These are phyloP conservation scores for Podospora fimiseda DNA, from an alignment of 495 filamentous ascomycete genomes.

Conservation along the genomic window DNA sequence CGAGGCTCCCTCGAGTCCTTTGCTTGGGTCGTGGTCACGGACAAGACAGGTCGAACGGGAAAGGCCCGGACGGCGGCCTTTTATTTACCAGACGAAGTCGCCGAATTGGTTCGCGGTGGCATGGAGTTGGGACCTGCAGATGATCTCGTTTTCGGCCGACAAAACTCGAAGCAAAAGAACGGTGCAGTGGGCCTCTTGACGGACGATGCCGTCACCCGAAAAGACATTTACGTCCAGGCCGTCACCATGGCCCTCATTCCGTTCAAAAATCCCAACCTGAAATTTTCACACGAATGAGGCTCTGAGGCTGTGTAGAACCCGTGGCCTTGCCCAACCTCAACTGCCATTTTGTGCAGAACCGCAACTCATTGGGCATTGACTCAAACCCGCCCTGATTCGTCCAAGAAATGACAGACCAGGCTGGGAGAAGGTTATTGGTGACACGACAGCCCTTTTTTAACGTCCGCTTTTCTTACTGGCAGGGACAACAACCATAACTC, in stretches of 20 bases:
- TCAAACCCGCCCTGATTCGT: no score
- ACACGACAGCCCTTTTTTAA: no score
- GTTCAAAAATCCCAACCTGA: conserved; percentile 15
- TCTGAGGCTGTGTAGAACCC: background rate
- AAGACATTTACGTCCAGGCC: conserved; percentile 18
- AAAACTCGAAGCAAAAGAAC: conserved; percentile 19
- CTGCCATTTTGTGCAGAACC: no score
- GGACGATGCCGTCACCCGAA: conserved; percentile 14
- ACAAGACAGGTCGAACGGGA: conserved; percentile 8
- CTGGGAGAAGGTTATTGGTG: no score
- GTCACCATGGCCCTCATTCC: conserved; percentile 24
- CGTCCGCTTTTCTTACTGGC: no score
- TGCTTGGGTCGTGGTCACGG: conserved; percentile 24
- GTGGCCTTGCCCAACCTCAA: no score
- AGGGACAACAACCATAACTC: no score
- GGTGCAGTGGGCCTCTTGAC: conserved; percentile 26
- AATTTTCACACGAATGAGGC: background rate
- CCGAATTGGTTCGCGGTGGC: conserved; percentile 13
- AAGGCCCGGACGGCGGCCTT: conserved; percentile 25
- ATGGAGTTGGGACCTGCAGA: conserved; percentile 22
- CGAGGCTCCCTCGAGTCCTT: conserved; percentile 19
- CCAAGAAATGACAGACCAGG: no score
- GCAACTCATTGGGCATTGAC: no score
- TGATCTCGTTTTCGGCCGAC: conserved; percentile 14
- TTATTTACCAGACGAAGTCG: conserved; percentile 20